These are phyloP conservation scores for Piloderma croceum DNA, from an alignment of 768 basidiomycete species.

Conservation along the genomic window DNA sequence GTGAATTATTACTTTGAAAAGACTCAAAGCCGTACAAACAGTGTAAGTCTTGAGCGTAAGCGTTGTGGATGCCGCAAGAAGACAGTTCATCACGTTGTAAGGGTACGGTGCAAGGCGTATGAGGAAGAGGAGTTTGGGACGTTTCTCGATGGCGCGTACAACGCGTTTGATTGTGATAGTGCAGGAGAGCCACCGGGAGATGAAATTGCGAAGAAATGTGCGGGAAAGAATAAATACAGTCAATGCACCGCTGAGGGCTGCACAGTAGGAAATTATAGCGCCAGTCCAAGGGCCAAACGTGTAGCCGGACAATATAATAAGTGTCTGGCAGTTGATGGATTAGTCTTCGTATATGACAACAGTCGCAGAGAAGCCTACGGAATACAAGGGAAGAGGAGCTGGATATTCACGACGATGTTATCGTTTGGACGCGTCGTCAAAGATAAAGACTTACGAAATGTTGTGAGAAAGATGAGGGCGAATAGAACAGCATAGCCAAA, in stretches of 20 bases:
- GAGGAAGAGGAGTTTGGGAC: conserved; percentile 83
- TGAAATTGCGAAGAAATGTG: conserved; percentile 61
- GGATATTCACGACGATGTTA: conserved; percentile 6
- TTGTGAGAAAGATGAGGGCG: conserved; percentile 76
- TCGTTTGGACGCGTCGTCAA: too few species aligned
- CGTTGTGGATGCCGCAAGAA: conserved; percentile 81
- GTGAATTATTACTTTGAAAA: conserved; percentile 89
- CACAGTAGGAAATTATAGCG: conserved; percentile 80
- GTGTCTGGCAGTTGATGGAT: conserved; percentile 89
- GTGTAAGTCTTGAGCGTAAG: conserved; percentile 77
- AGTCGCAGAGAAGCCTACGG: conserved; percentile 79
- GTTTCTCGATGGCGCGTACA: conserved; percentile 81
- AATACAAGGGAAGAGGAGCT: conserved; percentile 9
- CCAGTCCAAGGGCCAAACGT: conserved; percentile 83
- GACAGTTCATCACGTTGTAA: conserved; percentile 93
- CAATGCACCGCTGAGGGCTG: conserved; percentile 80
- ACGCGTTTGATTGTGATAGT: conserved; percentile 72
- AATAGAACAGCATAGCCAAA: conserved; percentile 53
- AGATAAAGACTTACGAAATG: conserved; percentile 61
- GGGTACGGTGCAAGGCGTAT: conserved; percentile 90
- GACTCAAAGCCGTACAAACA: conserved; percentile 71
- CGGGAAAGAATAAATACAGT: conserved; percentile 80
- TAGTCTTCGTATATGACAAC: too few species aligned
- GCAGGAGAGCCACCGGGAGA: conserved; percentile 67
- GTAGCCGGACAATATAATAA: conserved; percentile 89